phyloP scores from a whole-genome alignment of 345 rosid species.

The Theobroma cacao region DNA sequence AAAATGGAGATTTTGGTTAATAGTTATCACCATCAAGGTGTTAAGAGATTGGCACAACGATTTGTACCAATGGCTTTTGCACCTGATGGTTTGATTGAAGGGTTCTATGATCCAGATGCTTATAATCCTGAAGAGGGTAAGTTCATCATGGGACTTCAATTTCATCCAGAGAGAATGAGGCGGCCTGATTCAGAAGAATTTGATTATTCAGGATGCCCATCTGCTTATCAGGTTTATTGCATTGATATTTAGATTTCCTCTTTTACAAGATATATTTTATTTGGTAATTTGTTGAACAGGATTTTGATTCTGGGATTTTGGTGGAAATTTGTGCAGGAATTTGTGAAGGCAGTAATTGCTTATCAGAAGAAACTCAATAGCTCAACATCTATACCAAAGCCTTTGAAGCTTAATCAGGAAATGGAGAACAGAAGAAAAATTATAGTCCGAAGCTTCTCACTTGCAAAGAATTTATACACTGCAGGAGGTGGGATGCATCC shows the following conservation, averaged over 20 bases:
- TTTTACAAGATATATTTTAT: neutral
- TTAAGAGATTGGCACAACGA: slow-evolving; percentile 63
- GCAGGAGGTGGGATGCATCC: slow-evolving; percentile 39
- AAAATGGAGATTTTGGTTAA: slow-evolving; percentile 69
- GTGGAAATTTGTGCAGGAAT: slow-evolving; percentile 43
- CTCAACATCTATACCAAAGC: slow-evolving; percentile 38
- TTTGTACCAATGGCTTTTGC: slow-evolving; percentile 83
- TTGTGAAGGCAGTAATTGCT: slow-evolving; percentile 79
- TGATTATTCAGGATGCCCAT: slow-evolving; percentile 78
- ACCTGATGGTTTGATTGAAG: slow-evolving; percentile 83
- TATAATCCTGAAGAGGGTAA: slow-evolving; percentile 75
- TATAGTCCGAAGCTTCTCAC: slow-evolving; percentile 65
- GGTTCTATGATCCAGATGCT: slow-evolving; percentile 81
- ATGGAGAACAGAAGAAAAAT: slow-evolving; percentile 63
- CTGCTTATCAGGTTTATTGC: slow-evolving; percentile 62
- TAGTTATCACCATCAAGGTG: slow-evolving; percentile 93
- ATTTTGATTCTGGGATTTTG: neutral
- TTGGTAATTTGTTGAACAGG: neutral
- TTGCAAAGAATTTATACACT: slow-evolving; percentile 58
- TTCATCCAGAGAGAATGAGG: slow-evolving; percentile 90
- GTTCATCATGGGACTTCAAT: slow-evolving; percentile 82
- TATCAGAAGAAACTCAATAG: slow-evolving; percentile 75
- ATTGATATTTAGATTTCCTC: neutral
- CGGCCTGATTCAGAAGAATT: slow-evolving; percentile 48
- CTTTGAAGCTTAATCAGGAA: slow-evolving; percentile 44